These are phyloP conservation scores for Candida taoyuanica DNA, from an alignment of 805 yeast species.

Conservation along the genomic window DNA sequence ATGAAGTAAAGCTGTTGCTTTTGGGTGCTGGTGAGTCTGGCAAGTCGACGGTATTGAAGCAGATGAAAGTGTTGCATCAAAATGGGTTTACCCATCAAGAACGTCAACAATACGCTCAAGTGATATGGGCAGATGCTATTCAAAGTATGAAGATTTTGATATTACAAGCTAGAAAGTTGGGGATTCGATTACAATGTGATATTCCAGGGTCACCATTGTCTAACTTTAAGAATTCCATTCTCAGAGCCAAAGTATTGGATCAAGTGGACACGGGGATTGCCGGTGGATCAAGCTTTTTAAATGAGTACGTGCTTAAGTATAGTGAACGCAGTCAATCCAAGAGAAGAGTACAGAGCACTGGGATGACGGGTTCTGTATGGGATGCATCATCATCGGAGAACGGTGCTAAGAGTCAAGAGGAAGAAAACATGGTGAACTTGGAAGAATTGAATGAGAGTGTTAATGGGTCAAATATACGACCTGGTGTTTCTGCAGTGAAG, in stretches of 20 bases:
- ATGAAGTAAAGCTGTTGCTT: conserved; percentile 66
- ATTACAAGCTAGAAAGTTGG: conserved; percentile 65
- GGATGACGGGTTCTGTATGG: conserved; percentile 36
- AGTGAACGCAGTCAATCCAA: conserved; percentile 48
- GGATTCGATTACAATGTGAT: conserved; percentile 65
- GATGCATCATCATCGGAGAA: conserved; percentile 20
- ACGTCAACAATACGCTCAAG: conserved; percentile 72
- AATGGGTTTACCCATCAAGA: conserved; percentile 81
- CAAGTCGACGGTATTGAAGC: conserved; percentile 88
- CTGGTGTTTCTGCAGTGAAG: conserved; percentile 23
- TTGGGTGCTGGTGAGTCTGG: conserved; percentile 96
- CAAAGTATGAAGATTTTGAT: conserved; percentile 77
- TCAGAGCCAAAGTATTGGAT: conserved; percentile 54
- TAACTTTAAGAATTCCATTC: conserved; percentile 42
- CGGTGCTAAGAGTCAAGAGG: conserved; percentile 2
- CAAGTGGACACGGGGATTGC: conserved; percentile 62
- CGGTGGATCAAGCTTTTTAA: conserved; percentile 58
- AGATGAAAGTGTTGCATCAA: conserved; percentile 78
- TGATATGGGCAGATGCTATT: conserved; percentile 90
- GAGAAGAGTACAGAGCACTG: conserved; percentile 52
- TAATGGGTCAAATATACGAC: conserved; percentile 19
- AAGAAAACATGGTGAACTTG: conserved; percentile 3
- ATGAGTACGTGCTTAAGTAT: conserved; percentile 60
- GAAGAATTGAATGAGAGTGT: conserved; percentile 21
- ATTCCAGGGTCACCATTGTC: conserved; percentile 43